Base-by-base conservation (phyloP, 2,329 filamentous ascomycete species). In the Colletotrichum salicis region DNA sequence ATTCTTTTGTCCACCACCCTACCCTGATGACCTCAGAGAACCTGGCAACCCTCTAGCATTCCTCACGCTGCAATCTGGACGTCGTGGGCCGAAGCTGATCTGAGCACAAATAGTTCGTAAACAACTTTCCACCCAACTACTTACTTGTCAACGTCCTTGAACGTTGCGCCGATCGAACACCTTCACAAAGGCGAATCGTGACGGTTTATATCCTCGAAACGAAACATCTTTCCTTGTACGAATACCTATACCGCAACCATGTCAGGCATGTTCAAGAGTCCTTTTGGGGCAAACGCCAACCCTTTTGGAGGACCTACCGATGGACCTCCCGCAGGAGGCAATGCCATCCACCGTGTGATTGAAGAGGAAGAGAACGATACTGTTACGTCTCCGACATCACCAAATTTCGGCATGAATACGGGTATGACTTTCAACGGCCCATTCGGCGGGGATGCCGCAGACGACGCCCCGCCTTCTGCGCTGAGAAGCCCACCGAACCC, bases 311-410 rank as follows among this genome's bases (percentile, higher is more conserved):
- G 83, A 74, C 83, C 86, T 74, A 85, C 79, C 83, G 77, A 80
- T 79, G 77, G 81, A 77, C 74, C 75, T 74, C 63, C 72, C 77
- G 62, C 48, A n/a, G 51, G 67, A 61, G 74, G 77, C 35, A 81
- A 82, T 72, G 73, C 78, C 55, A 86, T 87, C 82, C 83, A 86
- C 69, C 81, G 84, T 74, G 89, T 93, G 73, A 91, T 96, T 70
- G 94, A 97, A 82, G 94, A 97, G 83, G 94, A 97, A 78, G 93
- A 96, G 80, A 91, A 90, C 79, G 94, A 95, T 78, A 86, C 85
- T 74, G 87, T 95, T 78, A 90, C 90, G 75, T 95, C 94, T 65
- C 94, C 94, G 73, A 94, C 93, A 73, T 87, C 90, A 67, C 82
- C 89, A 37, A 88, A 82, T 68, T 92, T 92, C 77, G 87, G 86